These are phyloP conservation scores for Nannochloris sp. DNA, from an alignment of 139 green algal species.

Conservation along the genomic window DNA sequence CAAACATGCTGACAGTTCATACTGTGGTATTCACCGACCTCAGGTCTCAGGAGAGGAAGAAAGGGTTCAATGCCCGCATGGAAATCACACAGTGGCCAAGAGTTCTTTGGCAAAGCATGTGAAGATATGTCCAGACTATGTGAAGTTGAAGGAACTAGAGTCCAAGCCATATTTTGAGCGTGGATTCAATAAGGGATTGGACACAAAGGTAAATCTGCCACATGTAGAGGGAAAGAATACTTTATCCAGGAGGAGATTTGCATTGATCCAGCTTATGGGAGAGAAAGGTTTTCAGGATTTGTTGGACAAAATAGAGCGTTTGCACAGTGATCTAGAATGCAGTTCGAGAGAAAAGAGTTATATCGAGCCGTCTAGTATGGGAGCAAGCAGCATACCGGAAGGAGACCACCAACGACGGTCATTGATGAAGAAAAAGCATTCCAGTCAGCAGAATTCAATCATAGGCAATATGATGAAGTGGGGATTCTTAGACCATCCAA, in stretches of 20 bases:
- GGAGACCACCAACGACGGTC: constrained; percentile 27
- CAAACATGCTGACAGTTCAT: neutral
- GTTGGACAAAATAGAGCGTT: too few species aligned
- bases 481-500: constrained; percentile 12
- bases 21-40: neutral
- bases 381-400: neutral
- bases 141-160: neutral
- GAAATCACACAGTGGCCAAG: neutral
- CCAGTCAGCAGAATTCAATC: constrained; percentile 7
- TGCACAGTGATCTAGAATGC: too few species aligned
- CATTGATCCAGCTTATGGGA: neutral
- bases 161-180: neutral
- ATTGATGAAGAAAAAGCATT: constrained; percentile 11
- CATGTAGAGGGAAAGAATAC: too few species aligned
- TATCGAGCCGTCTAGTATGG: too few species aligned
- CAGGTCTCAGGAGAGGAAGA: neutral
- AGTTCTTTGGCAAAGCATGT: neutral
- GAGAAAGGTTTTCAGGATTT: too few species aligned
- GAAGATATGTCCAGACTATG: neutral
- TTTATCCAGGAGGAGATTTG: too few species aligned
- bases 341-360: too few species aligned
- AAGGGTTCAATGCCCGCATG: neutral
- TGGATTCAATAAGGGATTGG: neutral
- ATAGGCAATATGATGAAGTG: constrained; percentile 9
- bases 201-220: too few species aligned